These are phyloP conservation scores for Eimeria zaria DNA, from an alignment of 169 alveolate genomes.

Conservation along the genomic window DNA sequence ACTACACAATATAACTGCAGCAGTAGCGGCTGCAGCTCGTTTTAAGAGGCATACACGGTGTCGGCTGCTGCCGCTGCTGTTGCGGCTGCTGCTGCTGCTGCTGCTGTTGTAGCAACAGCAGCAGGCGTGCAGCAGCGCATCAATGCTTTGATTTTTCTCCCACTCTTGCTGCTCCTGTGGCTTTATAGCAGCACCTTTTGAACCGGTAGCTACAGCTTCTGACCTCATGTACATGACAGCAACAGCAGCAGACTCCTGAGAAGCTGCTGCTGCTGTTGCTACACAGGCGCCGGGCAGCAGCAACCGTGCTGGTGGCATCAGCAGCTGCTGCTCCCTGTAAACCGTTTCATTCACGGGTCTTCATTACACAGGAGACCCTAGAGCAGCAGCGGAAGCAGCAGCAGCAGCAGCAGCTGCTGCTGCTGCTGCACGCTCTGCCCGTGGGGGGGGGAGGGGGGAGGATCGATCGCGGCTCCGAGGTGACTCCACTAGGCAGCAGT, in stretches of 20 bases:
- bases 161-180: constrained; percentile 15
- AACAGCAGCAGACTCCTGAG: constrained; percentile 15
- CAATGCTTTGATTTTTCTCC: constrained; percentile 10
- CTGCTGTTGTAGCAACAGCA: constrained; percentile 10
- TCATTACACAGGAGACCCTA: constrained; percentile 7
- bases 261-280: constrained; percentile 54
- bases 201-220: constrained; percentile 18
- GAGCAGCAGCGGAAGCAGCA: constrained; percentile 49
- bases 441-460: not conserved
- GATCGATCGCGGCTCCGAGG: too few species aligned
- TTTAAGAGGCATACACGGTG: not conserved
- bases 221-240: not conserved
- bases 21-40: not conserved
- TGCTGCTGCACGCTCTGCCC: constrained; percentile 53
- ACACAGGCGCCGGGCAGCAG: constrained; percentile 51
- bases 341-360: constrained; percentile 12
- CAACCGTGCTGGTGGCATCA: constrained; percentile 45
- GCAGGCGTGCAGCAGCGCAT: constrained; percentile 43
- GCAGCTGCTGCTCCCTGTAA: not conserved
- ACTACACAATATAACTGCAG: not conserved
- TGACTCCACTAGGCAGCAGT: not conserved
- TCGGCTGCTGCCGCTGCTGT: constrained; percentile 1
- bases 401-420: constrained; percentile 67
- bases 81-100: constrained; percentile 28
- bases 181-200: constrained; percentile 34